phyloP scores from a whole-genome alignment of 2,329 filamentous ascomycete species.

The Neonectria sp. region DNA sequence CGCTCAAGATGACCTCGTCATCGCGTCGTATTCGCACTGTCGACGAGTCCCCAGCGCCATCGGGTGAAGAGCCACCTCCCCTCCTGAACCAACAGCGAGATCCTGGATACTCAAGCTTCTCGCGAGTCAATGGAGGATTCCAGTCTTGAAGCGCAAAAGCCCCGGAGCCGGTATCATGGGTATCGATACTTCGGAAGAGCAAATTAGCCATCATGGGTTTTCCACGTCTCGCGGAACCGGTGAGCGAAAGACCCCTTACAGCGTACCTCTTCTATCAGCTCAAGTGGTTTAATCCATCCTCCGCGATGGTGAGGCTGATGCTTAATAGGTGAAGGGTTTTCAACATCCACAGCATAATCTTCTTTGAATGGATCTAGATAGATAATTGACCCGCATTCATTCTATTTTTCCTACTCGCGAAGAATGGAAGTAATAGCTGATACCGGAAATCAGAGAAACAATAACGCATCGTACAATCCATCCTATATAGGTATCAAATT shows the following conservation, averaged over 20 bases:
- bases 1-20: neutral
- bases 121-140: neutral
- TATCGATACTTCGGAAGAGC: slow-evolving; percentile 42
- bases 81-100: neutral
- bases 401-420: too few relatives aligned
- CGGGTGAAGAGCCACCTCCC: neutral
- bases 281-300: slow-evolving; percentile 12
- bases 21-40: neutral
- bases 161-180: slow-evolving; percentile 10
- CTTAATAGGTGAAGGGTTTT: too few relatives aligned
- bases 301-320: too few relatives aligned
- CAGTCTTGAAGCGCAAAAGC: neutral
- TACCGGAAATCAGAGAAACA: too few relatives aligned
- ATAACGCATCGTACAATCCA: too few relatives aligned
- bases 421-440: too few relatives aligned
- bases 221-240: slow-evolving; percentile 46
- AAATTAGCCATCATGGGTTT: slow-evolving; percentile 47
- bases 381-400: too few relatives aligned
- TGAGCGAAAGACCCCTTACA: slow-evolving; percentile 44
- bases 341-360: too few relatives aligned
- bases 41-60: neutral
- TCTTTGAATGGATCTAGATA: too few relatives aligned
- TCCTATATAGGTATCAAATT: too few relatives aligned
- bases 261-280: slow-evolving; percentile 41
- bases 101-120: neutral